Percentiles rank a stretch among this genome's conserved stretches.
phyloP scores from a whole-genome alignment of 192 early-diverging fungal species.

The Umbelopsis ramanniana region DNA sequence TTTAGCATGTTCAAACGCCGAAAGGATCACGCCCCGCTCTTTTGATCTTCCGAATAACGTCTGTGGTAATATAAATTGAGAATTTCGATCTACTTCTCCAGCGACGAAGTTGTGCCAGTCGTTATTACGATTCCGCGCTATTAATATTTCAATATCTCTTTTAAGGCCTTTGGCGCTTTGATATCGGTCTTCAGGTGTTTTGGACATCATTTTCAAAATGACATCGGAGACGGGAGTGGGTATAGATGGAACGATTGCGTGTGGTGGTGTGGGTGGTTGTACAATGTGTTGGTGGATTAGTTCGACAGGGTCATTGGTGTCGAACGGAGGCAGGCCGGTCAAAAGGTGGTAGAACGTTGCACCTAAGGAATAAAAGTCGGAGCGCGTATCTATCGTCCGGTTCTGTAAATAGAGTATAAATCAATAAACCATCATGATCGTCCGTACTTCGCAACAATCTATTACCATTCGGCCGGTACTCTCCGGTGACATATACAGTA shows the following conservation, averaged over 20 bases:
- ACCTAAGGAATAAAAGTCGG: conserved; percentile 43
- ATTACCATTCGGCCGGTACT: conserved; percentile 28
- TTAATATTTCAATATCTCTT: conserved; percentile 28
- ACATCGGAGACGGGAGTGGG: conserved; percentile 24
- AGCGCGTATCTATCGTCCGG: conserved; percentile 38
- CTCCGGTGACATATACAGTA: conserved; percentile 27
- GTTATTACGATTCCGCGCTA: not conserved
- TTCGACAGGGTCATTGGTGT: conserved; percentile 28
- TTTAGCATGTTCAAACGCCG: conserved; percentile 21
- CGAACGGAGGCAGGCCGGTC: conserved; percentile 33
- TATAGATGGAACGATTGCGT: conserved; percentile 9
- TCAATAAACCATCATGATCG: not conserved
- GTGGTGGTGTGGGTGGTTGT: conserved; percentile 21
- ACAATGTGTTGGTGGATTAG: conserved; percentile 37
- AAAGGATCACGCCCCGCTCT: conserved; percentile 25
- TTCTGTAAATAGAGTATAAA: conserved; percentile 19
- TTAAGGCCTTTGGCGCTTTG: conserved; percentile 40
- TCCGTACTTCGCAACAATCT: not conserved
- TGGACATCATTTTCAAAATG: conserved; percentile 35
- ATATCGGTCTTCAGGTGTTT: conserved; percentile 44
- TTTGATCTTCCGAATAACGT: conserved; percentile 39
- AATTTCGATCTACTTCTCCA: conserved; percentile 34
- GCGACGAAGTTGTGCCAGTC: conserved; percentile 25
- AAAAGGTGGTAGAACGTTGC: conserved; percentile 39
- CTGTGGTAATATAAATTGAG: conserved; percentile 34